Evolutionary conservation across 768 basidiomycete species (phyloP), one percentile per base, ranked within the genome.

Genomic region (Suillus alpinus): DNA sequence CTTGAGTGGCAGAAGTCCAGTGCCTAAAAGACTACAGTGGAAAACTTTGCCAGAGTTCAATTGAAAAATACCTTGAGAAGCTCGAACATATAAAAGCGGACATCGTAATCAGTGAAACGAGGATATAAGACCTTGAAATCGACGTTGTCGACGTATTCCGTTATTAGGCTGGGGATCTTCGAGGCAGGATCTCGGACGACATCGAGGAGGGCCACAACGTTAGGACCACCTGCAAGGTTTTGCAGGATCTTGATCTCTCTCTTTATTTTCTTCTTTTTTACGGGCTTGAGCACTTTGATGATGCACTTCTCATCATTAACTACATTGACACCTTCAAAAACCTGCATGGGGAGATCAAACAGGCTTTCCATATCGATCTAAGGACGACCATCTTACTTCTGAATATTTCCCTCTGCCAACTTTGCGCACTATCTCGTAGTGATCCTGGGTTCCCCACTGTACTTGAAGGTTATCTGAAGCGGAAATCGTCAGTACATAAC

Each of bases 181-280:
- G 94, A 94, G 64, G 92, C 86, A 40, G 90, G 92, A 78, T 98
- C 96, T 67, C 96, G 87, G 62, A 98, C 96, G 66, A 98, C 94
- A 71, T 98, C 96, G 63, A 98, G 81, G 56, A 98, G 81, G 7
- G 89, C 89, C 53, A 98, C 92, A 64, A 98, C 83, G 75, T 98
- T 98, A 3, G 95, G 95, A 6, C 96, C 96, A 29, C 96, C 95
- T 0, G 95, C 93, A 34, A 98, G 82, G 73, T 98, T 97, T 77
- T 95, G 94, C 29, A 98, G 78, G 69, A 98, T 96, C 81, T 98
- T 98, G 75, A 98, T 97, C 78, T 98, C 96, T 64, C 96, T 85
- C 79, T 98, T 98, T 77, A 98, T 98, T 80, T 98, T 98, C 86
- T 98, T 98, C 86, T 98, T 98, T 84, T 98, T 98, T 43, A 98